Evolutionary conservation across 192 early-diverging fungal species (phyloP).

Genomic region (Pilaira anomala): DNA sequence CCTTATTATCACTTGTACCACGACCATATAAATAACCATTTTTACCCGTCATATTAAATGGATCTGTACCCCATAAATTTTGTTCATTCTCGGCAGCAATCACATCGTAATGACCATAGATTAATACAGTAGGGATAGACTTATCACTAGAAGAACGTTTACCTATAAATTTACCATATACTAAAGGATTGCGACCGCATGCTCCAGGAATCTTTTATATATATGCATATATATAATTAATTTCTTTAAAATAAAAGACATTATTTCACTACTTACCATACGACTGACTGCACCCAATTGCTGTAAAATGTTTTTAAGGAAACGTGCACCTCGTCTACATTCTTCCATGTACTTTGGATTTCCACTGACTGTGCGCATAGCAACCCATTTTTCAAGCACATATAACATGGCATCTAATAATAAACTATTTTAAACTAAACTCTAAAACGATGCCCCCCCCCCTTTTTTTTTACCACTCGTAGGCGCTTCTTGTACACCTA

Average conservation of each 20-base stretch:
- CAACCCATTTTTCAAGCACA: constrained; percentile 67
- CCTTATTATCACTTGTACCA: constrained; percentile 78
- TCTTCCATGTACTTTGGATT: constrained; percentile 65
- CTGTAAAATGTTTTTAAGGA: constrained; percentile 59
- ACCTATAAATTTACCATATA: constrained; percentile 61
- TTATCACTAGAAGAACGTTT: constrained; percentile 28
- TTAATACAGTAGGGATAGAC: constrained; percentile 50
- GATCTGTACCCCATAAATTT: constrained; percentile 55
- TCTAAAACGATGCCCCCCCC: neutral
- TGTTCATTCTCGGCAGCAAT: constrained; percentile 65
- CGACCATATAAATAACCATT: constrained; percentile 76
- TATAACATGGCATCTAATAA: constrained; percentile 52
- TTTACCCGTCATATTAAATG: constrained; percentile 60
- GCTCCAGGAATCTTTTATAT: constrained; percentile 54
- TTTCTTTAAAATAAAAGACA: neutral
- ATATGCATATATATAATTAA: neutral
- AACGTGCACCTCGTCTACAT: constrained; percentile 70
- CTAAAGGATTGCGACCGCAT: constrained; percentile 63
- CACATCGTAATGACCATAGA: constrained; percentile 84
- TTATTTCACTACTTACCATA: constrained; percentile 14
- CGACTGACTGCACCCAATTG: constrained; percentile 64
- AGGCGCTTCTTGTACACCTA: constrained; percentile 7
- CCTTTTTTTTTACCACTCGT: constrained; percentile 18
- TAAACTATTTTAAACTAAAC: too few species aligned
- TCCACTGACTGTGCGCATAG: constrained; percentile 65